Evolutionary conservation across 202 grass and related monocot species (phyloP), one percentile per base, ranked within the genome.

Genomic region (Elaeis oleifera): DNA sequence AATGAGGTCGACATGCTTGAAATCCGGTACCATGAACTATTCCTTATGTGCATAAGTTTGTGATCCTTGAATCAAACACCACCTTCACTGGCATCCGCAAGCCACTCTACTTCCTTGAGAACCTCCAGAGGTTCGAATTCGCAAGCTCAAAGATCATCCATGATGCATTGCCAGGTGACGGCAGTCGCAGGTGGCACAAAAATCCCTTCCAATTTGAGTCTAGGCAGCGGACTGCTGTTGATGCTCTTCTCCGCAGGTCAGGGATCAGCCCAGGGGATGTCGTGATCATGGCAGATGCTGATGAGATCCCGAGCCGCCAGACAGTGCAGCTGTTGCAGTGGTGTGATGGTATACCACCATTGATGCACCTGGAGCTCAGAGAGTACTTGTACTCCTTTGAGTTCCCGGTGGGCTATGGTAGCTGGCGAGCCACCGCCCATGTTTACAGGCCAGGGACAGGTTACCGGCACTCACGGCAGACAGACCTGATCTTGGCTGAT

Each of bases 301-400:
- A 97, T 64, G 94, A 97, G 78, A 89, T 97, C 51, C 88, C 92
- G 5, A 91, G 74, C 17, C 77, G 82, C 31, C 84, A 89, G 65
- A 92, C 88, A 0, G 14, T 97, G 59, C 61, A 86, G 69, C 13
- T 97, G 71, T 78, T 97, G 69, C 86, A 81, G 77, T 97, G 92
- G 88, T 97, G 92, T 23, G 88, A 97, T 58, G 88, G 88, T 32
- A 85, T 97, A 68, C 92, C 88, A 5, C 87, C 77, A 14, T 72
- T 89, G 59, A 92, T 97, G 88, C 92, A 97, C 70, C 80, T 97
- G 26, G 87, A 92, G 76, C 78, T 97, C 54, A 89, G 81, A 75
- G 74, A 97, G 25, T 92, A 97, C 48, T 70, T 92, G 77, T 97
- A 97, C 53, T 97, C 92, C 61, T 97, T 97, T 23, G 92, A 91